Evolutionary conservation across 2,329 filamentous ascomycete species (phyloP).

Genomic region (Pseudogymnoascus sp.): DNA sequence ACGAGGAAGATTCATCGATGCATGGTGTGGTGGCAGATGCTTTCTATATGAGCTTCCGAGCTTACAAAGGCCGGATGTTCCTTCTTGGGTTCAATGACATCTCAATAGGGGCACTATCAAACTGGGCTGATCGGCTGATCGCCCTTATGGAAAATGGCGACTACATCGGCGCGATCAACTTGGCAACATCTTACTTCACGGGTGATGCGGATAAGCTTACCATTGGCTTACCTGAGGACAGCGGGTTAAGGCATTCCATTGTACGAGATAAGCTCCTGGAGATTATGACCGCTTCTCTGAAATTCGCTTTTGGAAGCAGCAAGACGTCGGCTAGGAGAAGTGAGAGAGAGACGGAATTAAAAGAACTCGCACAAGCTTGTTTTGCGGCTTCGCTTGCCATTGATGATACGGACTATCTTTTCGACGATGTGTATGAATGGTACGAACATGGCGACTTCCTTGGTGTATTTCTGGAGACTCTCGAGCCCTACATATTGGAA

Average conservation of each 20-base stretch:
- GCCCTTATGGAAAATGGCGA: constrained; percentile 96
- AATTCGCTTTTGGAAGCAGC: constrained; percentile 74
- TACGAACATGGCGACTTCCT: constrained; percentile 72
- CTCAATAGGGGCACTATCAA: constrained; percentile 84
- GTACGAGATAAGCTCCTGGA: constrained; percentile 86
- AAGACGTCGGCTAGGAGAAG: constrained; percentile 42
- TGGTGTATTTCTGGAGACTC: constrained; percentile 75
- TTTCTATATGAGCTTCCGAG: constrained; percentile 95
- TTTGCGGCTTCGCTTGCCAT: constrained; percentile 78
- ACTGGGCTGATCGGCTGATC: constrained; percentile 91
- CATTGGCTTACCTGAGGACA: constrained; percentile 84
- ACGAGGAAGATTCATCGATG: constrained; percentile 82
- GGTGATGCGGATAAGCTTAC: constrained; percentile 92
- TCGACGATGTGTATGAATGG: constrained; percentile 84
- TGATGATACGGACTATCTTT: constrained; percentile 73
- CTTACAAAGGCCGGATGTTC: constrained; percentile 91
- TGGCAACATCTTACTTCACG: constrained; percentile 88
- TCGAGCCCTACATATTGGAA: constrained; percentile 84
- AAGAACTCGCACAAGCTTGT: constrained; percentile 73
- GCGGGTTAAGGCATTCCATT: constrained; percentile 66
- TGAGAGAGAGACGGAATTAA: constrained; percentile 50
- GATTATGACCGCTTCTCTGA: constrained; percentile 87
- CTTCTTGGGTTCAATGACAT: constrained; percentile 90
- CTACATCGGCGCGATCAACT: constrained; percentile 81
- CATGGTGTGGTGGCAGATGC: constrained; percentile 95